Evolutionary conservation across 78 protist genomes (phyloP), one percentile per base, ranked within the genome.

Genomic region (Dictyostelium firmibasis): DNA sequence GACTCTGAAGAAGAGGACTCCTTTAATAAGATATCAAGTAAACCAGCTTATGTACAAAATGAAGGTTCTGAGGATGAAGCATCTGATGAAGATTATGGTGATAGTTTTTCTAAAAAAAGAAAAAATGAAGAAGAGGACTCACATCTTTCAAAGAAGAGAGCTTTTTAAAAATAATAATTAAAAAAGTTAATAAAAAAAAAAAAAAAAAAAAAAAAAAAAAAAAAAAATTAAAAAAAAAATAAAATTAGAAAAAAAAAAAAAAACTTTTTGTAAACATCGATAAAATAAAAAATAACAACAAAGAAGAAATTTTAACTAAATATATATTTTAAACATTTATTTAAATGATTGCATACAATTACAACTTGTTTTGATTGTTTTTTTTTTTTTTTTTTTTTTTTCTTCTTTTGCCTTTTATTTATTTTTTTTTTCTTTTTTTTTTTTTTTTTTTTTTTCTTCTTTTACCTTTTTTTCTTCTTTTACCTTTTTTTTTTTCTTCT

Each of bases 1-100:
- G 86, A 82, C 16, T 69, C n/a, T 81, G 85, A 81, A 69, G 76
- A 69, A 27, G 64, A 82, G 27, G 27, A 41, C 18, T 47, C 27
- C 18, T 47, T 43, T 27, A 43, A 70, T 47, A 85, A 78, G 75
- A 81, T n/a, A 18, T 53, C 83, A 79, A 43, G 1, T n/a, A 13
- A 36, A 78, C 84, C 6, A 44, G 10, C 1, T 7, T 25, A 67
- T 67, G 75, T 27, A 77, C 57, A 77, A 38, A 20, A 33, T 38
- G 64, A 77, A 36, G 31, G n/a, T 77, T 31, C 67, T 7, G 67
- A 77, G 6, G 83, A 77, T 41, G 83, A 77, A 41, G 60, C 38
- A 36, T 14, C 38, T 11, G 67, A 79, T 44, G 84, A 79, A 27
- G 84, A 79, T n/a, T 20, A 76, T 14, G 4, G 57, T 38, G 57